Base-by-base conservation (phyloP, 352 stramenopile species). In the Globisporangium parvum region DNA sequence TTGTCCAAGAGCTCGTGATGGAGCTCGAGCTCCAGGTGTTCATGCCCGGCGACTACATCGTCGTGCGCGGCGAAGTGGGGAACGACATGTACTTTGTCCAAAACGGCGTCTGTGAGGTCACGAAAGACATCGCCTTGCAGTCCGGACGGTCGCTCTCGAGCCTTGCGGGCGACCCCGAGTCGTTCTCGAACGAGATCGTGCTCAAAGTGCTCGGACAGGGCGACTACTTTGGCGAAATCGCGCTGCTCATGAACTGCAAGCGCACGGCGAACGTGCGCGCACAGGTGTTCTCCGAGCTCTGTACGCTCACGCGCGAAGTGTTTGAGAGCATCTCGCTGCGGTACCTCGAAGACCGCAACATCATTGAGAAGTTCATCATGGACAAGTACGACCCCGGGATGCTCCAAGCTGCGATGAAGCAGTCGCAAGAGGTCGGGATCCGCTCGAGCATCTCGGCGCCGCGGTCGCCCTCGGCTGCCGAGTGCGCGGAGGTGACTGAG, bases 41-140 rank as follows among this genome's bases (percentile, higher is more conserved):
- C 53, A 90, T 95, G 79, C 80, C 85, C 0, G 79, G 83, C 15
- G 85, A 95, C 54, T 95, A 92, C 51, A 63, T 93, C 28, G 79
- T 95, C 31, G 80, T 92, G 14, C 77, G 81, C 9, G 85, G 85
- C 0, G 82, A 93, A 57, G 76, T 93, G 8, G 85, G 82, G 0
- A 88, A 90, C 46, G 85, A 95, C 56, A 95, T 95, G 85, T 95
- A 93, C 58, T 95, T 95, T 65, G 79, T 95, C 6, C 80, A 95
- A 48, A 85, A 67, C 26, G 82, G 82, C 0, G 48, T 83, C 6
- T 92, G 82, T 39, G 79, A 95, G 47, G 82, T 95, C 21, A 93
- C 82, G 0, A 91, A 91, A 53, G 79, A 90, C 51, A 57, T 73
- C 21, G 58, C 37, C 2, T 37, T 56, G 21, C 37, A 61, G 35